Percentiles rank a stretch among this genome's conserved stretches.
Evolutionary conservation across 2,329 filamentous ascomycete species (phyloP).

Genomic region (Acephala macrosclerotiorum): DNA sequence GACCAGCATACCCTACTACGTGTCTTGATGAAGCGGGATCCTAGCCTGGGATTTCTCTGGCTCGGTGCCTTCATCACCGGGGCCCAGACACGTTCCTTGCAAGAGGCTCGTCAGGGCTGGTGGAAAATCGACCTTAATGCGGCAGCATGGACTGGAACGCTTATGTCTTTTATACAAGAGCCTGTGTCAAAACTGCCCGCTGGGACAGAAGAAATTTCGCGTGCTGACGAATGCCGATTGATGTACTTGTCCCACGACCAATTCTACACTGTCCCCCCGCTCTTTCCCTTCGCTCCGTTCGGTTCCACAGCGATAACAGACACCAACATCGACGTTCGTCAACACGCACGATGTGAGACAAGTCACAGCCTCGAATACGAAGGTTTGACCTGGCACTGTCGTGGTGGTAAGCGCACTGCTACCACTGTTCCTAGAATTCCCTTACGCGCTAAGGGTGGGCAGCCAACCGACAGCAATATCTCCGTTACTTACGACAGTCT

Average conservation of each 20-base stretch:
- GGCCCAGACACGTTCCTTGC: constrained; percentile 28
- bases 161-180: constrained; percentile 38
- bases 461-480: constrained; percentile 25
- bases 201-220: constrained; percentile 28
- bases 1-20: constrained; percentile 27
- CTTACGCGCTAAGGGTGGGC: constrained; percentile 26
- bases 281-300: constrained; percentile 36
- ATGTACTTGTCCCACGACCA: constrained; percentile 34
- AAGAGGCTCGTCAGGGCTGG: constrained; percentile 31
- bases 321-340: constrained; percentile 33
- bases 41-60: constrained; percentile 33
- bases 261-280: constrained; percentile 27
- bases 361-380: constrained; percentile 32
- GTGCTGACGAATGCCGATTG: constrained; percentile 37
- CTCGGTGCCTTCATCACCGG: constrained; percentile 36
- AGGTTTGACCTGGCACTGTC: constrained; percentile 31
- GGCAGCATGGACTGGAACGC: constrained; percentile 37
- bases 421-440: constrained; percentile 20
- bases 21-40: constrained; percentile 34
- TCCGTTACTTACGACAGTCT: constrained; percentile 30
- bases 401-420: constrained; percentile 16
- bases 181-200: constrained; percentile 26
- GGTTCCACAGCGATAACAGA: constrained; percentile 32
- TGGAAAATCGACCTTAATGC: constrained; percentile 35
- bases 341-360: constrained; percentile 31